Evolutionary conservation across 176 grass and related monocot species (phyloP).

Genomic region (Paspalum vaginatum): DNA sequence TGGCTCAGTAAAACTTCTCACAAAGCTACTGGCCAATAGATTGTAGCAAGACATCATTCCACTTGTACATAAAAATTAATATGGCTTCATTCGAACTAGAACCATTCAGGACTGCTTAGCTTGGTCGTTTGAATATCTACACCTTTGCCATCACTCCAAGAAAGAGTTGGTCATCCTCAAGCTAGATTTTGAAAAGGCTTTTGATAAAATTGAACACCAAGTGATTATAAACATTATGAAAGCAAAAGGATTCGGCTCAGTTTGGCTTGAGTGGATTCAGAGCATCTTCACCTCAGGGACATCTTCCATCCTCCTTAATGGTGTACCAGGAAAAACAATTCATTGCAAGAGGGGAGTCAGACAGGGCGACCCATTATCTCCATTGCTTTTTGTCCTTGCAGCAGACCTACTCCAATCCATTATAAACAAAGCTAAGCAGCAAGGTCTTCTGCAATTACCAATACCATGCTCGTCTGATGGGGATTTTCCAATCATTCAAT

Average conservation of each 20-base stretch:
- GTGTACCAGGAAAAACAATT: background rate
- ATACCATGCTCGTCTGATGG: no score
- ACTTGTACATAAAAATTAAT: background rate
- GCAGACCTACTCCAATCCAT: background rate
- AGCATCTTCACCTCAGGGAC: fast-evolving
- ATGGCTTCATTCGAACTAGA: background rate
- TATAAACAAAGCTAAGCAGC: background rate
- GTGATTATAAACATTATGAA: background rate
- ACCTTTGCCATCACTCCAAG: background rate
- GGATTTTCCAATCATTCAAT: no score
- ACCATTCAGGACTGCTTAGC: background rate
- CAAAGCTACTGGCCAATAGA: background rate
- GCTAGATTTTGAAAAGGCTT: background rate
- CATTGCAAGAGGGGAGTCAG: background rate
- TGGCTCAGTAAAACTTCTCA: fast-evolving
- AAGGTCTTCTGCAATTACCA: no score
- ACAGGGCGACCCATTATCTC: background rate
- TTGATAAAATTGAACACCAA: background rate
- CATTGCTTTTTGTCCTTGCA: background rate
- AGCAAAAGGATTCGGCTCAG: background rate
- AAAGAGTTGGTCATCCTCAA: background rate
- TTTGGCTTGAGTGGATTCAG: background rate
- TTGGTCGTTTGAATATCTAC: background rate
- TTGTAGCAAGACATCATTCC: fast-evolving
- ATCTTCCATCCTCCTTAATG: background rate